Percentiles rank a stretch among this genome's conserved stretches.
Conservation (phyloP, 352 stramenopile genomes). For the Globisporangium uncinulatum region DNA sequence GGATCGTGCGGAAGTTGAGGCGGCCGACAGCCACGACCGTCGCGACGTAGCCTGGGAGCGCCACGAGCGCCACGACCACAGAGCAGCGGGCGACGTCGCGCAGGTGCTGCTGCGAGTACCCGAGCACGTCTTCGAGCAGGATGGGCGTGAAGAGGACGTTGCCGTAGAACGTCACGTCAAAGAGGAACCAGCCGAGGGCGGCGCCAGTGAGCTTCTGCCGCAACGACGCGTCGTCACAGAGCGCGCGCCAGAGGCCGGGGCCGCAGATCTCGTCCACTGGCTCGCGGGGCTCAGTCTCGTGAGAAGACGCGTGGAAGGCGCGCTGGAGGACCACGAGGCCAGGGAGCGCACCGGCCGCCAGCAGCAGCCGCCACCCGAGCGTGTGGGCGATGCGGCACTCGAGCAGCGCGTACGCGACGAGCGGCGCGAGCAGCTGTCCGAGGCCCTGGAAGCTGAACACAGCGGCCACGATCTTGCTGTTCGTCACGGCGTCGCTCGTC, state of each 20-base stretch:
- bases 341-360: conserved; percentile 4
- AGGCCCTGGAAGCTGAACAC: conserved; percentile 16
- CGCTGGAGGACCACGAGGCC: conserved; percentile 9
- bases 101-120: conserved; percentile 48
- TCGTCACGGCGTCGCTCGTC: conserved; percentile 23
- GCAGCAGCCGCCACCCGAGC: conserved; percentile 7
- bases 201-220: conserved; percentile 69
- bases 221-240: conserved; percentile 26
- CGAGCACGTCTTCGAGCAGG: conserved; percentile 69
- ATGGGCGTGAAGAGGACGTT: conserved; percentile 87
- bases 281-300: conserved; percentile 42
- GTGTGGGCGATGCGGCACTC: conserved; percentile 7
- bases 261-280: conserved; percentile 25
- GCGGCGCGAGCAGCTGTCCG: conserved; percentile 9
- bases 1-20: conserved; percentile 73
- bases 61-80: conserved; percentile 62
- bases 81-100: conserved; percentile 56
- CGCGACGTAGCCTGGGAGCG: conserved; percentile 65
- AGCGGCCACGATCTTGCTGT: conserved; percentile 48
- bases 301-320: conserved; percentile 44
- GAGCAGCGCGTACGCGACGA: conserved; percentile 7
- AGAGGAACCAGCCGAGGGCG: conserved; percentile 88
- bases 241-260: conserved; percentile 8
- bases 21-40: conserved; percentile 55
- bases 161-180: conserved; percentile 89